Percentiles rank a stretch among this genome's conserved stretches.
Evolutionary conservation across 2,329 filamentous ascomycete species (phyloP).

Genomic region (Trichoderma koningii): DNA sequence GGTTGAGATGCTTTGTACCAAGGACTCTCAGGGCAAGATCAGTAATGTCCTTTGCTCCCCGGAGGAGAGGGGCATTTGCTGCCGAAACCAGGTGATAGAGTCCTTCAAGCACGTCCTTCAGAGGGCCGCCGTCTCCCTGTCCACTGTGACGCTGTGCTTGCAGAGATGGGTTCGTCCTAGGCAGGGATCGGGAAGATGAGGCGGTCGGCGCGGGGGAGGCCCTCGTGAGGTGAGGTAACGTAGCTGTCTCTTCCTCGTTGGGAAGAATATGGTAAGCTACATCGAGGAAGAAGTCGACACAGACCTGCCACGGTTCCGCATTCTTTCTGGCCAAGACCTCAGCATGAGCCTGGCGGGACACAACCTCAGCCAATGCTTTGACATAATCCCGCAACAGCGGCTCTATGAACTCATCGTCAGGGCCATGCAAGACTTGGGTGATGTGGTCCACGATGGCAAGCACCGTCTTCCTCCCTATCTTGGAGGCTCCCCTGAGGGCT

Average conservation of each 20-base stretch:
- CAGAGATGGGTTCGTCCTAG: conserved; percentile 36
- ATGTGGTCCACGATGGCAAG: conserved; percentile 80
- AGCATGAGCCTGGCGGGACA: conserved; percentile 73
- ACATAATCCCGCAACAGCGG: conserved; percentile 76
- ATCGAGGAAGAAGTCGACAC: conserved; percentile 70
- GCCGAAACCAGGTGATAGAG: conserved; percentile 64
- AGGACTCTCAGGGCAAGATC: conserved; percentile 62
- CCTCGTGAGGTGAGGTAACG: conserved; percentile 38
- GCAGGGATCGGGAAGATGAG: conserved; percentile 36
- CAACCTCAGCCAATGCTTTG: conserved; percentile 69
- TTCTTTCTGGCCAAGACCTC: conserved; percentile 68
- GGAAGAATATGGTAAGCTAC: conserved; percentile 55
- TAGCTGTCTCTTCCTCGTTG: conserved; percentile 44
- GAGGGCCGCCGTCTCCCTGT: conserved; percentile 38
- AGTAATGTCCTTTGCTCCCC: conserved; percentile 59
- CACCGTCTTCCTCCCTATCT: conserved; percentile 75
- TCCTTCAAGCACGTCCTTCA: conserved; percentile 57
- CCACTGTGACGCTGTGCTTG: conserved; percentile 37
- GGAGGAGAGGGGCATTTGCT: conserved; percentile 66
- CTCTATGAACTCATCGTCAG: conserved; percentile 64
- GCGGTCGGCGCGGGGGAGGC: conserved; percentile 52
- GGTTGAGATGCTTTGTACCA: conserved; percentile 56
- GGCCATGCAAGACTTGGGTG: conserved; percentile 67
- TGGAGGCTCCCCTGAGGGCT: conserved; percentile 67
- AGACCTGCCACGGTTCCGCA: conserved; percentile 65